Evolutionary conservation across 1,284 basidiomycete genomes (phyloP).

Genomic region (Irpex sp.): DNA sequence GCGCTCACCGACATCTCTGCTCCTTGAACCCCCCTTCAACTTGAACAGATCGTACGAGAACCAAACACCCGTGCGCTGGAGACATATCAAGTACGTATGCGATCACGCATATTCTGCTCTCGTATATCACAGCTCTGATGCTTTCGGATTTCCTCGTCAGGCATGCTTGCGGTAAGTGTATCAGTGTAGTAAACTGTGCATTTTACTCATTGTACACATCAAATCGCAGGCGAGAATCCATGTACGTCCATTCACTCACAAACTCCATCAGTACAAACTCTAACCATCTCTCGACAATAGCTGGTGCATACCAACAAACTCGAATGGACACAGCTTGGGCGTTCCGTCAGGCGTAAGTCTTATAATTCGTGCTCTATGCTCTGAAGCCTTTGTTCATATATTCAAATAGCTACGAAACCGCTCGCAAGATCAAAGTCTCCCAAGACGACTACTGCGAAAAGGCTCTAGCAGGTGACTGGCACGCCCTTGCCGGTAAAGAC

Average conservation of each 20-base stretch:
- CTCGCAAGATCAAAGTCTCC: slow-evolving; percentile 55
- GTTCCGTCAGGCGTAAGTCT: slow-evolving; percentile 30
- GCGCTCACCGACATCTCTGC: slow-evolving; percentile 38
- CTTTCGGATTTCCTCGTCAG: slow-evolving; percentile 10
- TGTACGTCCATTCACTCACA: slow-evolving; percentile 16
- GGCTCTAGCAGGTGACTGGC: slow-evolving; percentile 50
- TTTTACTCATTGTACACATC: too few species aligned
- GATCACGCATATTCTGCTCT: too few species aligned
- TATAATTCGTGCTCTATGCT: neutral
- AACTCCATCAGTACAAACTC: neutral
- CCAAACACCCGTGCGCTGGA: slow-evolving; percentile 35
- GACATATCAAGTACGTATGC: slow-evolving; percentile 52
- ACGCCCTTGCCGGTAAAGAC: slow-evolving; percentile 37
- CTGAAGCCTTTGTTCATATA: neutral
- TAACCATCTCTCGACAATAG: slow-evolving; percentile 5
- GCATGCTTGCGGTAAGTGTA: slow-evolving; percentile 31
- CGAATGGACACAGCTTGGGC: slow-evolving; percentile 43
- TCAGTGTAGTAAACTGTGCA: too few species aligned
- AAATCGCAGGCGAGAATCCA: slow-evolving; percentile 28
- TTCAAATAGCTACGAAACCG: slow-evolving; percentile 51
- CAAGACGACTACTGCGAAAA: slow-evolving; percentile 70
- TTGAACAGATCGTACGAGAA: slow-evolving; percentile 29
- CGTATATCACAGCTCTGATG: neutral
- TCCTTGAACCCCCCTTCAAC: slow-evolving; percentile 44
- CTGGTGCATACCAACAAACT: slow-evolving; percentile 30